Percentiles rank a stretch among this genome's conserved stretches.
phyloP scores from a whole-genome alignment of 2,329 filamentous ascomycete genomes.

The Colletotrichum cordylinicola region DNA sequence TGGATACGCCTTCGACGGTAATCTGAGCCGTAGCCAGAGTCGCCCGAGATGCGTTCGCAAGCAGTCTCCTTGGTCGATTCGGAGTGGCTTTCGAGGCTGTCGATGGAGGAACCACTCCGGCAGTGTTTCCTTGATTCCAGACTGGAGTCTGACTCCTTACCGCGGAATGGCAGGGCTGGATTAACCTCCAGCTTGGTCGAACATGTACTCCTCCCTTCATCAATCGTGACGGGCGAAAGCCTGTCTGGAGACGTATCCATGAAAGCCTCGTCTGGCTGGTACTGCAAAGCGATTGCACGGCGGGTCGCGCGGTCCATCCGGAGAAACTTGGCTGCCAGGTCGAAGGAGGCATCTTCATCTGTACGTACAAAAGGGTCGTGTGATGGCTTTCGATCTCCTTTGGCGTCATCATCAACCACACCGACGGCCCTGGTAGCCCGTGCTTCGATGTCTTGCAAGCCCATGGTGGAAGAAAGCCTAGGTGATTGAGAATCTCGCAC shows the following conservation, averaged over 20 bases:
- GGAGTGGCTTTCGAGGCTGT: not conserved
- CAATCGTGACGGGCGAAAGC: not conserved
- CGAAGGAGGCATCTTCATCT: not conserved
- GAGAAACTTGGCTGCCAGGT: slow-evolving; percentile 1
- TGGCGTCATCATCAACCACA: not conserved
- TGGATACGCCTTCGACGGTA: not conserved
- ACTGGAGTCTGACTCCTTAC: not conserved
- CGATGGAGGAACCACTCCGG: not conserved
- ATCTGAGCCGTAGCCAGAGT: slow-evolving; percentile 11
- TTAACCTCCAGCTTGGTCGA: not conserved
- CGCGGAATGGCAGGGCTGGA: not conserved
- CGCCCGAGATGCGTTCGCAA: not conserved
- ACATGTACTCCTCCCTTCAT: not conserved
- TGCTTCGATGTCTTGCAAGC: not conserved
- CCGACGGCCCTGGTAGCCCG: not conserved
- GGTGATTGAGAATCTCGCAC: not conserved
- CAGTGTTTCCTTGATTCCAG: not conserved
- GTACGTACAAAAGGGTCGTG: not conserved
- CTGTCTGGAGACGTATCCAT: not conserved
- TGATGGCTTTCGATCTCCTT: not conserved
- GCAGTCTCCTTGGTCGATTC: not conserved
- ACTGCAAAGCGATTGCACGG: not conserved
- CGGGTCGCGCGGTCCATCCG: not conserved
- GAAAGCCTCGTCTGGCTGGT: not conserved
- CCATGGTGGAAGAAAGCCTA: not conserved